Conservation (phyloP, 2,329 filamentous ascomycete species). For the Alternaria sp. region DNA sequence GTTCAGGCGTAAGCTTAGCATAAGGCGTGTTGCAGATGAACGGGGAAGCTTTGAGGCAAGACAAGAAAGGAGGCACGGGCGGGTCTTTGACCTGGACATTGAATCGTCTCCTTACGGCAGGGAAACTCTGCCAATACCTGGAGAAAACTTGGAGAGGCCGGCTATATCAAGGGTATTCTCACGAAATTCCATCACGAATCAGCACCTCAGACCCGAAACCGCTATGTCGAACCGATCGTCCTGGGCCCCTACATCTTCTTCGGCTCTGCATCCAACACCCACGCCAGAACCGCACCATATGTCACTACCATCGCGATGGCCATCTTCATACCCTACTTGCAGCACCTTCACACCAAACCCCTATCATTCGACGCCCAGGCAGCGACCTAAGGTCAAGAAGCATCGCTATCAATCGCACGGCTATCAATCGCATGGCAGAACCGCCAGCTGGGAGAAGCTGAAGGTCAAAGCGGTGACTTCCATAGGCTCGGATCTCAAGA, state of each 20-base stretch:
- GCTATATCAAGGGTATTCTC: background rate
- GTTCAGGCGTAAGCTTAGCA: constrained; percentile 4
- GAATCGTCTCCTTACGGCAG: background rate
- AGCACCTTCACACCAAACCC: background rate
- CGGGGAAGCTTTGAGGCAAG: background rate
- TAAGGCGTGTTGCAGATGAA: background rate
- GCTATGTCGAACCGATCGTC: background rate
- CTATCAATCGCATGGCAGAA: background rate
- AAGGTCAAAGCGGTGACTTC: background rate
- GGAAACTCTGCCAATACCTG: background rate
- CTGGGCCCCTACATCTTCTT: background rate
- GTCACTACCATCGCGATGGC: background rate
- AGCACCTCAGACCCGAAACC: background rate
- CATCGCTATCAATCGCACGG: background rate
- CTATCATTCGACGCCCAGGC: background rate
- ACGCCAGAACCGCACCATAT: background rate
- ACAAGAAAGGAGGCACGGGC: background rate
- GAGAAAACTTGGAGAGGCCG: background rate
- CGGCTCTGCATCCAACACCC: background rate
- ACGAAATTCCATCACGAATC: background rate
- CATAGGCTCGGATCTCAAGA: background rate
- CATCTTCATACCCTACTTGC: background rate
- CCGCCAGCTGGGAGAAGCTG: background rate
- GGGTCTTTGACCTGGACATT: background rate
- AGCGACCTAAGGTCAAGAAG: background rate